These are phyloP conservation scores for Populus pruinosa DNA, from an alignment of 345 rosid species.

Conservation along the genomic window DNA sequence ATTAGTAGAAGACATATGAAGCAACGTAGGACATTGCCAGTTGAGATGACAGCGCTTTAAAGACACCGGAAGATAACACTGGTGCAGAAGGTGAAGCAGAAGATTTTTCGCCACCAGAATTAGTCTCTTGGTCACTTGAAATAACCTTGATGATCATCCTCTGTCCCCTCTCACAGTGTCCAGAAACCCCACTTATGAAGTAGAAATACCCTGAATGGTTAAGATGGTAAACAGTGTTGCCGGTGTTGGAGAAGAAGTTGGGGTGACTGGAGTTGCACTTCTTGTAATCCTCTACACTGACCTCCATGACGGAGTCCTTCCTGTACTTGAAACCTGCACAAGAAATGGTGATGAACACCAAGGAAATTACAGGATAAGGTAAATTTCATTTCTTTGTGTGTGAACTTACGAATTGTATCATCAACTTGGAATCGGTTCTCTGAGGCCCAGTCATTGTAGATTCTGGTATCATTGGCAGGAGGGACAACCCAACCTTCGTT, in stretches of 20 bases:
- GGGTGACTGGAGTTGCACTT: slow-evolving; percentile 58
- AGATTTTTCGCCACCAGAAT: slow-evolving; percentile 10
- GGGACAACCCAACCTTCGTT: slow-evolving; percentile 67
- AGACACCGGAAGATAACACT: background rate
- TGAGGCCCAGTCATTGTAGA: slow-evolving; percentile 81
- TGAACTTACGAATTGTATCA: slow-evolving; percentile 58
- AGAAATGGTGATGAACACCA: background rate
- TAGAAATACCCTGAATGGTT: slow-evolving; percentile 56
- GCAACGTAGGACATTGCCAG: slow-evolving; percentile 3
- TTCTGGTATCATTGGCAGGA: slow-evolving; percentile 33
- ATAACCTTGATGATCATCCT: slow-evolving; percentile 54
- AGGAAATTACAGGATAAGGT: background rate
- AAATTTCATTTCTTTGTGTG: background rate
- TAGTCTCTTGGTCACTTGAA: slow-evolving; percentile 9
- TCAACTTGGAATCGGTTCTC: slow-evolving; percentile 58
- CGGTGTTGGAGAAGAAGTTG: slow-evolving; percentile 53
- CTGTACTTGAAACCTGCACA: slow-evolving; percentile 48
- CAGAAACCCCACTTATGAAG: slow-evolving; percentile 63
- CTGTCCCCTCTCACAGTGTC: slow-evolving; percentile 56
- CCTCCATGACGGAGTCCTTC: slow-evolving; percentile 63
- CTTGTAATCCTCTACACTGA: slow-evolving; percentile 44
- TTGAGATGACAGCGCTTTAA: slow-evolving; percentile 2
- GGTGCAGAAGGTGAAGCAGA: slow-evolving; percentile 13
- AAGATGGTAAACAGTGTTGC: slow-evolving; percentile 48
- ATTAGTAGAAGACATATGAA: slow-evolving; percentile 24